phyloP scores from a whole-genome alignment of 805 yeast species.

The Cyberlindnera subsufficiens region DNA sequence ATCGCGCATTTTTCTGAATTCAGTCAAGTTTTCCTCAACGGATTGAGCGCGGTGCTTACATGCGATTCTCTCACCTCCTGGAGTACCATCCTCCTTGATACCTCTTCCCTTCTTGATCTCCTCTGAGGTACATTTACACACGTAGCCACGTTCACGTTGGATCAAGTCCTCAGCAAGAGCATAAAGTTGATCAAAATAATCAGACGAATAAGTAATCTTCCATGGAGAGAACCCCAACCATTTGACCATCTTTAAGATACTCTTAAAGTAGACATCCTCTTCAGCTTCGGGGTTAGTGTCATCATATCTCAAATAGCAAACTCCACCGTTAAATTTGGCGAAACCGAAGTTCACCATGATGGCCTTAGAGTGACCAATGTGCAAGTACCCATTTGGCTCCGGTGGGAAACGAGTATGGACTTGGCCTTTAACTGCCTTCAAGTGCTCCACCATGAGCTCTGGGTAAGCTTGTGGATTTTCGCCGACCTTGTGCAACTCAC shows the following conservation, averaged over 20 bases:
- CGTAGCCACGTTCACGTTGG: slow-evolving; percentile 68
- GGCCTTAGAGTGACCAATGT: slow-evolving; percentile 97
- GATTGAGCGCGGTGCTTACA: slow-evolving; percentile 71
- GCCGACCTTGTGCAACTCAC: slow-evolving; percentile 92
- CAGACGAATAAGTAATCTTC: slow-evolving; percentile 93
- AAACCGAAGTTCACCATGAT: slow-evolving; percentile 97
- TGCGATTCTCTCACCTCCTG: slow-evolving; percentile 87
- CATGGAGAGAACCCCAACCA: slow-evolving; percentile 96
- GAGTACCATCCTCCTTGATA: slow-evolving; percentile 82
- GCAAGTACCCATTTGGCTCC: slow-evolving; percentile 96
- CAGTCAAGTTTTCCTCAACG: slow-evolving; percentile 66
- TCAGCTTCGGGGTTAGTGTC: slow-evolving; percentile 99
- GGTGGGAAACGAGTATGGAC: slow-evolving; percentile 97
- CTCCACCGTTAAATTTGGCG: slow-evolving; percentile 81
- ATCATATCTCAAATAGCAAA: slow-evolving; percentile 89
- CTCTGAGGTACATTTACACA: slow-evolving; percentile 90
- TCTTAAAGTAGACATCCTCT: slow-evolving; percentile 82
- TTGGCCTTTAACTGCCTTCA: slow-evolving; percentile 69
- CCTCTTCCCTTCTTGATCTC: slow-evolving; percentile 90
- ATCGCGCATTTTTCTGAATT: slow-evolving; percentile 87
- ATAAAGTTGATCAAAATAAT: slow-evolving; percentile 86
- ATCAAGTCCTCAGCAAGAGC: slow-evolving; percentile 83
- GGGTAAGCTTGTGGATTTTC: slow-evolving; percentile 90
- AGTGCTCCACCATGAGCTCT: slow-evolving; percentile 76
- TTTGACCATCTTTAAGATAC: slow-evolving; percentile 75